These are phyloP conservation scores for Podospora sp. DNA, from an alignment of 495 filamentous ascomycete genomes.

Conservation along the genomic window DNA sequence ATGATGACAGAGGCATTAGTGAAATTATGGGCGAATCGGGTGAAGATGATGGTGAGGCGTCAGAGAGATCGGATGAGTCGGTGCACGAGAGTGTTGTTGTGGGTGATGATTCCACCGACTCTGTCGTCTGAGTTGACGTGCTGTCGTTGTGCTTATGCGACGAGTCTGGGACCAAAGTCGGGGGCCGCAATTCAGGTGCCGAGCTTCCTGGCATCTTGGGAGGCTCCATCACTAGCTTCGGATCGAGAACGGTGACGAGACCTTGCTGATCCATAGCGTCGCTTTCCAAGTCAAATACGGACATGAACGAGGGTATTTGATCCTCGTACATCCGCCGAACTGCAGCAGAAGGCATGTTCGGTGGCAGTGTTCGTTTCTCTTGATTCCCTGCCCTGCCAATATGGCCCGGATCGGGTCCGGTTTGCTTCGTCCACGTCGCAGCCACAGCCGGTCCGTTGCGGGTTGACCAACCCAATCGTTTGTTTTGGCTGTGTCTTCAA, in stretches of 20 bases:
- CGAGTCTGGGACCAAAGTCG: slow-evolving; percentile 39
- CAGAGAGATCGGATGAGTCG: slow-evolving; percentile 84
- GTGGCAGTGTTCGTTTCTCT: slow-evolving; percentile 14
- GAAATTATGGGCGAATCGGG: slow-evolving; percentile 81
- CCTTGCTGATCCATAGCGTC: slow-evolving; percentile 48
- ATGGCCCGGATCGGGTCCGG: slow-evolving; percentile 17
- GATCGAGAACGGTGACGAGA: slow-evolving; percentile 48
- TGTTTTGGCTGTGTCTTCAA: slow-evolving; percentile 23
- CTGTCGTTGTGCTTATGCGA: slow-evolving; percentile 63
- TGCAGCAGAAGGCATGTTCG: slow-evolving; percentile 58
- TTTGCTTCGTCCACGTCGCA: slow-evolving; percentile 29
- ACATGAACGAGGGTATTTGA: slow-evolving; percentile 74
- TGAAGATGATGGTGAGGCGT: slow-evolving; percentile 87
- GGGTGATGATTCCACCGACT: slow-evolving; percentile 90
- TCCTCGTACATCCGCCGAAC: slow-evolving; percentile 60
- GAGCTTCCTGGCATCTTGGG: slow-evolving; percentile 32
- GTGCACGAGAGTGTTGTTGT: slow-evolving; percentile 94
- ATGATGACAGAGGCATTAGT: slow-evolving; percentile 59
- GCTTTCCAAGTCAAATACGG: slow-evolving; percentile 61
- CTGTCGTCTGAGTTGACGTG: slow-evolving; percentile 78
- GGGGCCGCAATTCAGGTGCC: slow-evolving; percentile 40
- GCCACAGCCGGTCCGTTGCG: slow-evolving; percentile 27
- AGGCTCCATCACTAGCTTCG: slow-evolving; percentile 45
- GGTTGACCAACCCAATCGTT: slow-evolving; percentile 28
- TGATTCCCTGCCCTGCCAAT: slow-evolving; percentile 15